Conservation (phyloP, 768 basidiomycete species). For the Russula griseocarnosa region DNA sequence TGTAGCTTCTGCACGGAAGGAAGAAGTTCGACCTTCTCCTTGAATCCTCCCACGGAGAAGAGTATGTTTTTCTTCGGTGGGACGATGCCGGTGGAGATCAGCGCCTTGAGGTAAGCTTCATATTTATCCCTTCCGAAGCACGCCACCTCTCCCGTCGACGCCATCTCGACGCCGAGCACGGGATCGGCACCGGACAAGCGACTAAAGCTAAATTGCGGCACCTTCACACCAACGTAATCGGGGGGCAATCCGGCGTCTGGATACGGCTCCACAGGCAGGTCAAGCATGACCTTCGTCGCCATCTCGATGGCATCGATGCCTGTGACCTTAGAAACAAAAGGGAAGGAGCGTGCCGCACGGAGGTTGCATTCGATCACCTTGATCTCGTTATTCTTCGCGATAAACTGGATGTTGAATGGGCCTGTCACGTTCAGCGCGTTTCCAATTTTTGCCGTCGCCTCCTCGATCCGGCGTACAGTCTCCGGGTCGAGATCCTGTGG, state of each 20-base stretch:
- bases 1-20: slow-evolving; percentile 95
- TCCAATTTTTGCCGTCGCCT: slow-evolving; percentile 96
- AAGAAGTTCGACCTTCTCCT: slow-evolving; percentile 95
- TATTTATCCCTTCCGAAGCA: slow-evolving; percentile 98
- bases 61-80: slow-evolving; percentile 97
- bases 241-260: slow-evolving; percentile 81
- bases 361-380: slow-evolving; percentile 99
- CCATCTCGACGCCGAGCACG: slow-evolving; percentile 98
- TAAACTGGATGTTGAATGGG: slow-evolving; percentile 99
- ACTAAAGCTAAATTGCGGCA: slow-evolving; percentile 99
- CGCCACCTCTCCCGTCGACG: slow-evolving; percentile 97
- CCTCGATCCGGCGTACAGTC: slow-evolving; percentile 93
- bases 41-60: slow-evolving; percentile 93
- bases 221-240: slow-evolving; percentile 98
- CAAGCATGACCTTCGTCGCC: slow-evolving; percentile 98
- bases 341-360: slow-evolving; percentile 95
- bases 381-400: slow-evolving; percentile 99
- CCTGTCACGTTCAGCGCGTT: slow-evolving; percentile 97
- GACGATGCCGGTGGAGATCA: slow-evolving; percentile 93
- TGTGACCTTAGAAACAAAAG: slow-evolving; percentile 98
- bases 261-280: slow-evolving; percentile 82
- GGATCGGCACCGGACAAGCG: slow-evolving; percentile 96
- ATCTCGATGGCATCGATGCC: slow-evolving; percentile 97
- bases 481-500: slow-evolving; percentile 97
- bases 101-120: slow-evolving; percentile 95